phyloP scores from a whole-genome alignment of 2,329 filamentous ascomycete genomes.

The Lachnellula willkommii region DNA sequence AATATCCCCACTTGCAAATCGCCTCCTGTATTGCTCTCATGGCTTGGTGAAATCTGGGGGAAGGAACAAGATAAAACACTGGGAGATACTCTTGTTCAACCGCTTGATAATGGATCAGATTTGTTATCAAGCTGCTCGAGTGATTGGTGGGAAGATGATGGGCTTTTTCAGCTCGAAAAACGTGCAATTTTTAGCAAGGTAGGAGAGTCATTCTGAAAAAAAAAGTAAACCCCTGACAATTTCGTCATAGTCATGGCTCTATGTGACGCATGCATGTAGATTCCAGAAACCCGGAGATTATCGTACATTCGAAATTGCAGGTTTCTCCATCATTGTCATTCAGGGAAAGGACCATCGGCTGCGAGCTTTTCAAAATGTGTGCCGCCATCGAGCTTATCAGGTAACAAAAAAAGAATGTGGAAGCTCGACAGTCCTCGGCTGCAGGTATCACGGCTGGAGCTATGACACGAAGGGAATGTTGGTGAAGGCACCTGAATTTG shows the following conservation, averaged over 20 bases:
- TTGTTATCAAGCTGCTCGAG: not conserved
- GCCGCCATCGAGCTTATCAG: constrained; percentile 28
- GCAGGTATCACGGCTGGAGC: constrained; percentile 30
- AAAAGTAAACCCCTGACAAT: too few relatives aligned
- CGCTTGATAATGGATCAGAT: not conserved
- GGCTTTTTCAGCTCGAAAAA: constrained; percentile 22
- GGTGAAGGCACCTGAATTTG: constrained; percentile 29
- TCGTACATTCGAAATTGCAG: constrained; percentile 25
- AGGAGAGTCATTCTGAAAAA: not conserved
- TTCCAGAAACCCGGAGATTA: constrained; percentile 30
- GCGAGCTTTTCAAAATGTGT: constrained; percentile 29
- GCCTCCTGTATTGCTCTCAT: not conserved
- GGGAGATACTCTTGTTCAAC: not conserved
- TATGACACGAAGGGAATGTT: constrained; percentile 27
- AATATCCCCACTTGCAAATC: not conserved
- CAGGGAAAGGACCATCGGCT: constrained; percentile 26
- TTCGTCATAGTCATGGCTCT: constrained; percentile 22
- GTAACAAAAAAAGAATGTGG: constrained; percentile 28
- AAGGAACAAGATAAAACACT: not conserved
- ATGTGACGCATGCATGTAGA: constrained; percentile 22
- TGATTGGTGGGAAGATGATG: constrained; percentile 23
- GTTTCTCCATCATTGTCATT: constrained; percentile 26
- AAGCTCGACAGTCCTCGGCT: constrained; percentile 26
- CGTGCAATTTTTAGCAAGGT: constrained; percentile 28
- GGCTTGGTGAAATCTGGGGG: not conserved